Evolutionary conservation across 805 yeast genomes (phyloP).

Genomic region (Jamesozyma gamospora): DNA sequence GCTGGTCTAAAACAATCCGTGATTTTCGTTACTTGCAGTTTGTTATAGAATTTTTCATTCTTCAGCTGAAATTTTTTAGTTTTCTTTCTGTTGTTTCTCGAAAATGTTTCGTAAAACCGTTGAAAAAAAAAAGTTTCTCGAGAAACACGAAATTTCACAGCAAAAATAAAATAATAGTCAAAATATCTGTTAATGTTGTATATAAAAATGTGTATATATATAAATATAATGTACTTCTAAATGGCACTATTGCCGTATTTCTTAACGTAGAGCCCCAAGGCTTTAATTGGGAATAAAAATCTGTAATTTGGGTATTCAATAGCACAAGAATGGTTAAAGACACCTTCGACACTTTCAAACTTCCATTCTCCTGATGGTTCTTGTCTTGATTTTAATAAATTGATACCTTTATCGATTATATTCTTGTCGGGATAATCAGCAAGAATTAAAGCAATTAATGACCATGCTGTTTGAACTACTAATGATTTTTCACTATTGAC

Average conservation of each 20-base stretch:
- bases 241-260: conserved; percentile 2
- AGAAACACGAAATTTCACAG: not conserved
- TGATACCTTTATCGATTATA: conserved; percentile 54
- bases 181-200: too few relatives aligned
- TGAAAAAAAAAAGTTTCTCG: too few relatives aligned
- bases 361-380: conserved; percentile 71
- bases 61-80: too few relatives aligned
- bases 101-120: too few relatives aligned
- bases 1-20: too few relatives aligned
- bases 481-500: conserved; percentile 54
- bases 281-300: conserved; percentile 84
- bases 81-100: too few relatives aligned
- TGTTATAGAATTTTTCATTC: too few relatives aligned
- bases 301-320: conserved; percentile 93
- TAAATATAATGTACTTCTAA: not conserved
- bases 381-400: conserved; percentile 58
- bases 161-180: too few relatives aligned
- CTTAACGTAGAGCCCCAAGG: conserved; percentile 60
- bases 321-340: conserved; percentile 87
- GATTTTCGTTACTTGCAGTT: too few relatives aligned
- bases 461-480: conserved; percentile 93
- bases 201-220: not conserved
- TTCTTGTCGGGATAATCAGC: conserved; percentile 68
- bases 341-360: conserved; percentile 84
- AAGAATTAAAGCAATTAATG: conserved; percentile 64